Percentiles rank a stretch among this genome's conserved stretches.
Evolutionary conservation across 1,284 basidiomycete genomes (phyloP).

Genomic region (Rhodotorula sp.): DNA sequence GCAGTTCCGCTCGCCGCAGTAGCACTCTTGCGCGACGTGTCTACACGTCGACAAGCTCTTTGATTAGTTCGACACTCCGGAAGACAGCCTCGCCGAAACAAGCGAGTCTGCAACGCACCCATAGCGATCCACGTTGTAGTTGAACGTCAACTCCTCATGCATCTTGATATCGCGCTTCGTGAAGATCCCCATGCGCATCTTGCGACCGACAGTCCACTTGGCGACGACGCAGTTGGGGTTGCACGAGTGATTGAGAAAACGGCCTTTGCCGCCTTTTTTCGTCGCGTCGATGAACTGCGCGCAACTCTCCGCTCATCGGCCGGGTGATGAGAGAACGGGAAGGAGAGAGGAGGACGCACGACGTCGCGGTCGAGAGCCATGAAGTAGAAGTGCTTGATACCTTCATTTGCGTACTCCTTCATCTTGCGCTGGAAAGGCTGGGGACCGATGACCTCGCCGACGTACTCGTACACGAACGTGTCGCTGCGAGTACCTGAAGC

Average conservation of each 20-base stretch:
- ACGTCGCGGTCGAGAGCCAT: conserved; percentile 99
- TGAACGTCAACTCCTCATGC: conserved; percentile 95
- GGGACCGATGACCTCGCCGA: conserved; percentile 92
- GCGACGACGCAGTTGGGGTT: conserved; percentile 98
- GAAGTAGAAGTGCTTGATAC: conserved; percentile 97
- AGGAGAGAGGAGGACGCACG: conserved; percentile 55
- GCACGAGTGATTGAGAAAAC: conserved; percentile 98
- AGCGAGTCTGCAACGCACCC: conserved; percentile 61
- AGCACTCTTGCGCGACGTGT: conserved; percentile 92
- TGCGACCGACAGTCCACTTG: conserved; percentile 91
- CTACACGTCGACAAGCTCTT: conserved; percentile 52
- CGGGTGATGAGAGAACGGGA: background rate
- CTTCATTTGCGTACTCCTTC: conserved; percentile 88
- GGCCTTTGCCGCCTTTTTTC: conserved; percentile 90
- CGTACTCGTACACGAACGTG: conserved; percentile 93
- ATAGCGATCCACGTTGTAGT: conserved; percentile 99
- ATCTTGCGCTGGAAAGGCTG: conserved; percentile 87
- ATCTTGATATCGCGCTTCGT: conserved; percentile 76
- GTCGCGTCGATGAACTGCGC: conserved; percentile 94
- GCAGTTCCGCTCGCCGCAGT: conserved; percentile 94
- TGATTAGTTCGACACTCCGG: conserved; percentile 12
- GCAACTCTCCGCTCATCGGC: background rate
- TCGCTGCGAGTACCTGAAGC: conserved; percentile 59
- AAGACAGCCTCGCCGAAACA: background rate
- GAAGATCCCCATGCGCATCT: conserved; percentile 98